Evolutionary conservation across 257 asterid genomes (phyloP).

Genomic region (Linaria vulgaris): DNA sequence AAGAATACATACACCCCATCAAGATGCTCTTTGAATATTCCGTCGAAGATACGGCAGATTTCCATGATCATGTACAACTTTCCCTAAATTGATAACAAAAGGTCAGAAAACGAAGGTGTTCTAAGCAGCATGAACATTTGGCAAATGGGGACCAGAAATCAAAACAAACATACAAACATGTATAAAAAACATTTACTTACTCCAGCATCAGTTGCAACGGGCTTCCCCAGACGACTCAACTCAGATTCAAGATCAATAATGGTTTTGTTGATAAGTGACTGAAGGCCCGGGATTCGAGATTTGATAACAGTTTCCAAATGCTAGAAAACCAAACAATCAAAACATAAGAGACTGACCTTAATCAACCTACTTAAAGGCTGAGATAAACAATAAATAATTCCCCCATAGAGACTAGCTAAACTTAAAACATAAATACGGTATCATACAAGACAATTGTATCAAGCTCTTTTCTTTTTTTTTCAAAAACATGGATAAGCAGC

Average conservation of each 20-base stretch:
- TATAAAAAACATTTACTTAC: slow-evolving; percentile 39
- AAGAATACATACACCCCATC: slow-evolving; percentile 65
- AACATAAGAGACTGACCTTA: background rate
- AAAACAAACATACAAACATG: too few species aligned
- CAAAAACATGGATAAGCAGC: too few species aligned
- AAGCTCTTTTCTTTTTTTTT: too few species aligned
- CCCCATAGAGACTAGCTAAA: background rate
- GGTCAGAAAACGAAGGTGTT: slow-evolving; percentile 1
- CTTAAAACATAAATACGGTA: background rate
- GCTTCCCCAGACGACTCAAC: slow-evolving; percentile 72
- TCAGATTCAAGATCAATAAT: slow-evolving; percentile 69
- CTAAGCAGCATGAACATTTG: background rate
- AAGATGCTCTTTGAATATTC: slow-evolving; percentile 77
- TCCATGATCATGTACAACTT: slow-evolving; percentile 78
- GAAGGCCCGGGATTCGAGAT: slow-evolving; percentile 81
- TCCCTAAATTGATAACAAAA: slow-evolving; percentile 41
- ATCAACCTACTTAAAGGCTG: slow-evolving; percentile 8
- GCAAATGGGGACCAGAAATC: too few species aligned
- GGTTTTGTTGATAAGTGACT: slow-evolving; percentile 76
- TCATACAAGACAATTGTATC: background rate
- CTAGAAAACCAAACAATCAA: slow-evolving; percentile 31
- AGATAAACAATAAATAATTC: background rate
- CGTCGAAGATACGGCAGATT: slow-evolving; percentile 69
- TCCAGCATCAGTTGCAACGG: slow-evolving; percentile 79
- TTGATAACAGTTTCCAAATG: slow-evolving; percentile 79